A percentile compares a stretch with the other conserved stretches of the same genome.
phyloP scores from a whole-genome alignment of 2,329 filamentous ascomycete genomes.

The Fusarium subtropicale region DNA sequence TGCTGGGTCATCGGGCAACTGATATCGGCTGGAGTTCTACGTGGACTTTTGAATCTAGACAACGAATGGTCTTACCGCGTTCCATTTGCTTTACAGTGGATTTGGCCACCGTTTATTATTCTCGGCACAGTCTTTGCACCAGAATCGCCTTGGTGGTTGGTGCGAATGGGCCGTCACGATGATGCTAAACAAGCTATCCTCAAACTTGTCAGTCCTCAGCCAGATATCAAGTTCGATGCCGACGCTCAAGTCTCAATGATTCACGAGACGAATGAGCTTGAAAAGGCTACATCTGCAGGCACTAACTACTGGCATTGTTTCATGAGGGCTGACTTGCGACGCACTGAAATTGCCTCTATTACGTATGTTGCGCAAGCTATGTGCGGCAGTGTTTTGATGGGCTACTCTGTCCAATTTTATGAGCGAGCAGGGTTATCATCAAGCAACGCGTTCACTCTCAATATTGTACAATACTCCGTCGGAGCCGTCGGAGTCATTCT shows the following conservation, averaged over 20 bases:
- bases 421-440: constrained; percentile 55
- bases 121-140: constrained; percentile 58
- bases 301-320: constrained; percentile 62
- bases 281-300: constrained; percentile 55
- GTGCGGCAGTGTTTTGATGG: constrained; percentile 60
- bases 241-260: constrained; percentile 41
- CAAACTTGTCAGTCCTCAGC: constrained; percentile 44
- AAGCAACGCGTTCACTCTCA: constrained; percentile 52
- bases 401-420: constrained; percentile 68
- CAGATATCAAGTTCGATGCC: constrained; percentile 36
- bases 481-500: constrained; percentile 58
- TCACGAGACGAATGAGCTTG: constrained; percentile 57
- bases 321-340: constrained; percentile 57
- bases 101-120: constrained; percentile 59
- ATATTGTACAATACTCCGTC: constrained; percentile 58
- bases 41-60: constrained; percentile 53
- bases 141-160: constrained; percentile 63
- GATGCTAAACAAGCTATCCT: constrained; percentile 37
- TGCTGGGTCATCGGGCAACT: constrained; percentile 64
- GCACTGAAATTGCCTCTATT: constrained; percentile 60
- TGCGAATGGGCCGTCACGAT: constrained; percentile 44
- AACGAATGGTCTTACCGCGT: constrained; percentile 61
- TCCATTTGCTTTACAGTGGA: constrained; percentile 62
- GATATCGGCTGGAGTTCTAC: constrained; percentile 56
- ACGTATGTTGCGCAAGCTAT: constrained; percentile 56